A percentile compares a stretch with the other conserved stretches of the same genome.
These are phyloP conservation scores for Dictyostelium brefeldianum DNA, from an alignment of 78 protist genomes.

Conservation along the genomic window DNA sequence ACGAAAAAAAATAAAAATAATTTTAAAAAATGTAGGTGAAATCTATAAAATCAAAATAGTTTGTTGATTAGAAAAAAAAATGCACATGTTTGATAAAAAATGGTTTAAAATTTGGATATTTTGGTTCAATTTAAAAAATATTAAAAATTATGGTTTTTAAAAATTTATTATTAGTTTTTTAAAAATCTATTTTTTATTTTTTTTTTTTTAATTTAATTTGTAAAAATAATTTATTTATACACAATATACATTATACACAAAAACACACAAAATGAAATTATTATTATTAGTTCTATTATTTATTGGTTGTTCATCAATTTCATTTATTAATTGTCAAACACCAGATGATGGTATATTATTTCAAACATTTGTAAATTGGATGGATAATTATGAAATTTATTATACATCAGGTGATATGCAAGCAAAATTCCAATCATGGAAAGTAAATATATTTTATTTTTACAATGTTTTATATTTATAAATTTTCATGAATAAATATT, in stretches of 20 bases:
- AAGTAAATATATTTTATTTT: background rate
- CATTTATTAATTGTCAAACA: background rate
- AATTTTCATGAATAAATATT: background rate
- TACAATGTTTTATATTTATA: background rate
- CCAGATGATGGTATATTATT: constrained; percentile 18
- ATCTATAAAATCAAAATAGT: too few species aligned
- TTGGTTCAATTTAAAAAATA: too few species aligned
- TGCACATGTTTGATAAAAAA: too few species aligned
- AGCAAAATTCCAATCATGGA: constrained; percentile 25
- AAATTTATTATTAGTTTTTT: too few species aligned
- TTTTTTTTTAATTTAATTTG: background rate
- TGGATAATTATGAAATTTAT: constrained; percentile 3
- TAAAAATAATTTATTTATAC: background rate
- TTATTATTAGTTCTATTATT: background rate
- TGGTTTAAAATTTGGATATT: too few species aligned
- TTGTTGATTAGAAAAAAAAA: too few species aligned
- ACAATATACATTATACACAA: background rate
- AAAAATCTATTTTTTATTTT: too few species aligned
- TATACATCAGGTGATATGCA: constrained; percentile 27
- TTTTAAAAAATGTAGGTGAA: too few species aligned
- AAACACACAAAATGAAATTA: background rate
- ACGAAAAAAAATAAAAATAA: too few species aligned
- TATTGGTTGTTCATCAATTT: background rate
- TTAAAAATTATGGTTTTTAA: too few species aligned
- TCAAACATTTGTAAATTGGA: constrained; percentile 42